phyloP scores from a whole-genome alignment of 306 rosid genomes.

The Cucurbita pepo region DNA sequence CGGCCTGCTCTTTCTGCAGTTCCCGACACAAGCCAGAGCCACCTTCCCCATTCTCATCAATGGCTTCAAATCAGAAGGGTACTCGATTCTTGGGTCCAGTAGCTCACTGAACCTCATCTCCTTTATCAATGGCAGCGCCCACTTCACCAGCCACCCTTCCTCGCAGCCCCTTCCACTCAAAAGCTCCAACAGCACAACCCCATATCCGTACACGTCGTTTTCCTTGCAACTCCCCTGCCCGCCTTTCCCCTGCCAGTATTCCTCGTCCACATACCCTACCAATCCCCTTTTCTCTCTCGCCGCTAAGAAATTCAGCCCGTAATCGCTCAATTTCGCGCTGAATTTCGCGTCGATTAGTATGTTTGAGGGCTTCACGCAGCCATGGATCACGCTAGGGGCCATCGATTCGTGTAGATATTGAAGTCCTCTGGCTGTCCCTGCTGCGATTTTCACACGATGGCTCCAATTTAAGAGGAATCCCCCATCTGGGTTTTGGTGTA shows the following conservation, averaged over 20 bases:
- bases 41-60: conserved; percentile 66
- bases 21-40: conserved; percentile 70
- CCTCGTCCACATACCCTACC: conserved; percentile 50
- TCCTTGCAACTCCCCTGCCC: conserved; percentile 39
- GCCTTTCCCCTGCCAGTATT: conserved; percentile 32
- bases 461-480: conserved; percentile 36
- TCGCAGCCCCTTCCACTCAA: conserved; percentile 67
- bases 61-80: conserved; percentile 30
- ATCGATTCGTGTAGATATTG: conserved; percentile 61
- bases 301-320: conserved; percentile 54
- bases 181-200: conserved; percentile 64
- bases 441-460: conserved; percentile 46
- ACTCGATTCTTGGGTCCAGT: conserved; percentile 43
- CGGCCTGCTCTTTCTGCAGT: conserved; percentile 69
- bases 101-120: conserved; percentile 36
- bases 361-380: conserved; percentile 65
- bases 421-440: conserved; percentile 71
- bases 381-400: conserved; percentile 62
- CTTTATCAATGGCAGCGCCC: conserved; percentile 79
- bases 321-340: conserved; percentile 43
- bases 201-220: conserved; percentile 75
- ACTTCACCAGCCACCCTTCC: conserved; percentile 42
- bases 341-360: conserved; percentile 43
- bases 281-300: conserved; percentile 33
- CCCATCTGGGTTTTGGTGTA: conserved; percentile 56